A percentile compares a stretch with the other conserved stretches of the same genome.
Conservation (phyloP, 2,329 filamentous ascomycete species). For the Botrytis squamosa region DNA sequence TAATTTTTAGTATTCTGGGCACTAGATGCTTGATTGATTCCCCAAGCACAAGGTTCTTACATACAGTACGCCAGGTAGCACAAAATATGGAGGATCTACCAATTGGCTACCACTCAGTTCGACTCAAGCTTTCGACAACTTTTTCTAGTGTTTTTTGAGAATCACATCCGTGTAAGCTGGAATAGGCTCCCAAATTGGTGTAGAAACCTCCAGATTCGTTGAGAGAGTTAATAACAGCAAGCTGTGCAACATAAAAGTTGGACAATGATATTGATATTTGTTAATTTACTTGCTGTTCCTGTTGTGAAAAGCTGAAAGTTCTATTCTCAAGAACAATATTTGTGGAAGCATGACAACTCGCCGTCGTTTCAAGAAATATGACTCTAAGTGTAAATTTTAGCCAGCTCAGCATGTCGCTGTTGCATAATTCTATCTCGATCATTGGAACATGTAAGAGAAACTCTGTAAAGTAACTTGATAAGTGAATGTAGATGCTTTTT, state of each 20-base stretch:
- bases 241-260: accelerated
- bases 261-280: not conserved
- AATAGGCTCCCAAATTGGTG: not conserved
- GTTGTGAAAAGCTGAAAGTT: not conserved
- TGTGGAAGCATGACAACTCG: not conserved
- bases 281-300: not conserved
- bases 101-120: not conserved
- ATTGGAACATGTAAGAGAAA: accelerated
- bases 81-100: not conserved
- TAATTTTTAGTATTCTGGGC: not conserved
- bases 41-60: not conserved
- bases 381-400: not conserved
- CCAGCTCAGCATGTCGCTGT: accelerated
- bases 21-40: not conserved
- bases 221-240: accelerated
- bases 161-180: not conserved
- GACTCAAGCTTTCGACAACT: not conserved
- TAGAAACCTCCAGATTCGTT: not conserved
- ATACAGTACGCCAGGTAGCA: too few species aligned
- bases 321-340: not conserved
- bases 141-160: not conserved
- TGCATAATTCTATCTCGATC: accelerated
- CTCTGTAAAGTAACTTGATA: too few species aligned
- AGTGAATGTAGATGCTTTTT: accelerated
- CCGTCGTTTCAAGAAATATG: not conserved